Evolutionary conservation across 192 early-diverging fungal species (phyloP), one percentile per base, ranked within the genome.

Genomic region (Irineochytrium annulatum): DNA sequence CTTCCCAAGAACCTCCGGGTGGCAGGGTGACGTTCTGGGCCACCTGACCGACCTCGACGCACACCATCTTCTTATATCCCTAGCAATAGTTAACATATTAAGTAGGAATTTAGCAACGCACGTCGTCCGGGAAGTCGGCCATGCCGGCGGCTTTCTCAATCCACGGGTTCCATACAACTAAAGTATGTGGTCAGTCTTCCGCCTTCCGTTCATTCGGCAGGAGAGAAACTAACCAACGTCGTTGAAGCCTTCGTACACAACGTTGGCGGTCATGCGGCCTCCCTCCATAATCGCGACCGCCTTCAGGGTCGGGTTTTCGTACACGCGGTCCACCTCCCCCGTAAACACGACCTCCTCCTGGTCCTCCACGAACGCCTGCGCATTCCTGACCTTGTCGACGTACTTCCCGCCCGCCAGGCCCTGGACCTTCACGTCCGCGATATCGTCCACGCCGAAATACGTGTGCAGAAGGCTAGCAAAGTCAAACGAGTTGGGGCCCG

Each of bases 81-180:
- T n/a, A n/a, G n/a, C n/a, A n/a, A n/a, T n/a, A n/a, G n/a, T n/a
- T n/a, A n/a, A n/a, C n/a, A n/a, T n/a, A n/a, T n/a, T n/a, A n/a
- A n/a, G n/a, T n/a, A n/a, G n/a, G n/a, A n/a, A n/a, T n/a, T n/a
- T n/a, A n/a, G n/a, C n/a, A n/a, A n/a, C n/a, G n/a, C n/a, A n/a
- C n/a, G n/a, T 85, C 86, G 70, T 95, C 81, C 19, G 73, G 91
- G 75, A 96, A 93, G 70, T 98, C 95, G 14, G 77, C 81, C 89
- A 98, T 89, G n/a, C 71, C 85, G 35, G 77, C 70, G 11, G 95
- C 87, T 75, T 93, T 95, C 33, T 90, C 90, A 17, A 79, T 78
- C 95, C 95, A 98, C 4, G 93, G 92, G 61, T 98, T 98, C 95
- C 95, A 98, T 28, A 96, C 87, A 35, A 96, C 90, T 39, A 8